These are phyloP conservation scores for Myxozyma geophila DNA, from an alignment of 805 yeast genomes.

Conservation along the genomic window DNA sequence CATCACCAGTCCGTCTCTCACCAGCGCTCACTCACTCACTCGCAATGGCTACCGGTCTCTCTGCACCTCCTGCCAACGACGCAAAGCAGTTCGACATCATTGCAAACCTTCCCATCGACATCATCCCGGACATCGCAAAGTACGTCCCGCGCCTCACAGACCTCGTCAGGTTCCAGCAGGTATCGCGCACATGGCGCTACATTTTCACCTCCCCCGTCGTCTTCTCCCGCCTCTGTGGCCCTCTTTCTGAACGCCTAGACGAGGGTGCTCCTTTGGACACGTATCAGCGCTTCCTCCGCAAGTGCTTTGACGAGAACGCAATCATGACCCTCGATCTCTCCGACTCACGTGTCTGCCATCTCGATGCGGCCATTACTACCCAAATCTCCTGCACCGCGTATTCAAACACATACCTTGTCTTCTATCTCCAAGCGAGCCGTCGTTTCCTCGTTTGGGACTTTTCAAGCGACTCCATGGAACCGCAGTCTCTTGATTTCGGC, in stretches of 20 bases:
- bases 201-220: slow-evolving; percentile 33
- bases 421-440: slow-evolving; percentile 28
- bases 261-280: slow-evolving; percentile 8
- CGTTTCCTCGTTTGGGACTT: slow-evolving; percentile 35
- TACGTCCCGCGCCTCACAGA: slow-evolving; percentile 32
- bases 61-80: not conserved
- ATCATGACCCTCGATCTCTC: slow-evolving; percentile 25
- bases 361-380: slow-evolving; percentile 21
- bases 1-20: too few species aligned
- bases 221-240: slow-evolving; percentile 23
- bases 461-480: slow-evolving; percentile 17
- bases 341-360: slow-evolving; percentile 3
- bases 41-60: not conserved
- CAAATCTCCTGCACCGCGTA: slow-evolving; percentile 34
- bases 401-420: slow-evolving; percentile 27
- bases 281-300: slow-evolving; percentile 28
- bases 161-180: slow-evolving; percentile 29
- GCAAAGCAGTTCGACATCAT: slow-evolving; percentile 23
- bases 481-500: slow-evolving; percentile 25
- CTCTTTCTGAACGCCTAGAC: slow-evolving; percentile 3
- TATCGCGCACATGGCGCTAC: slow-evolving; percentile 28
- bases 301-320: slow-evolving; percentile 31
- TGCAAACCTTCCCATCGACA: slow-evolving; percentile 31
- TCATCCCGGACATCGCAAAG: slow-evolving; percentile 30
- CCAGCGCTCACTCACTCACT: not conserved